These are phyloP conservation scores for Globomyces sp. DNA, from an alignment of 371 early-diverging fungal genomes.

Conservation along the genomic window DNA sequence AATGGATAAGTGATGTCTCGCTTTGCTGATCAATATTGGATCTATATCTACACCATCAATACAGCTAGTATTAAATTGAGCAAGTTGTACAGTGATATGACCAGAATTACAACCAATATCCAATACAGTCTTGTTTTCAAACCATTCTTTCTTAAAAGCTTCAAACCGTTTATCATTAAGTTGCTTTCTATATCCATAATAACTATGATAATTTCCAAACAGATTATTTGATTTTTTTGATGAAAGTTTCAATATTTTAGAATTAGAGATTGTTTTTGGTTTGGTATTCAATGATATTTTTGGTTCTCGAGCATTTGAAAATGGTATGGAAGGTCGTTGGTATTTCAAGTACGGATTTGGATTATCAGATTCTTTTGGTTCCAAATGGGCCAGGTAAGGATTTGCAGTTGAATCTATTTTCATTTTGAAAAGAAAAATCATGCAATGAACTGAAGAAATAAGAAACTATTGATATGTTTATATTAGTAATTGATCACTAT, in stretches of 20 bases:
- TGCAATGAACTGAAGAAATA: too few relatives aligned
- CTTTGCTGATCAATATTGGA: slow-evolving; percentile 60
- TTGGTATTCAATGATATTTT: background rate
- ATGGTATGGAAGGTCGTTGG: too few relatives aligned
- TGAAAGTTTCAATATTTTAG: background rate
- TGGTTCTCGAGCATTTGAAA: background rate
- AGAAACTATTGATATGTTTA: too few relatives aligned
- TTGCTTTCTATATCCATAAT: slow-evolving; percentile 35
- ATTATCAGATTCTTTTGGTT: too few relatives aligned
- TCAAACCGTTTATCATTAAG: slow-evolving; percentile 61
- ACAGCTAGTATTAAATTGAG: slow-evolving; percentile 32
- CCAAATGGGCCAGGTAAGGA: too few relatives aligned
- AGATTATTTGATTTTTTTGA: slow-evolving; percentile 1
- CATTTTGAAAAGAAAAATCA: too few relatives aligned
- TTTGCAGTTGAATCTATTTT: too few relatives aligned
- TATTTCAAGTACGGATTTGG: too few relatives aligned
- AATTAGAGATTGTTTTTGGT: background rate
- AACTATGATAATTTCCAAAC: slow-evolving; percentile 44
- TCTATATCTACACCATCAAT: slow-evolving; percentile 80
- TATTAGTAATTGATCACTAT: slow-evolving; percentile 28
- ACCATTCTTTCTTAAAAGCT: slow-evolving; percentile 50
- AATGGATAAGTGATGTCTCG: slow-evolving; percentile 33
- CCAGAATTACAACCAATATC: slow-evolving; percentile 90
- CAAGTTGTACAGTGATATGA: slow-evolving; percentile 62
- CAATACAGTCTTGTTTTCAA: slow-evolving; percentile 61